Conservation (phyloP, 2,329 filamentous ascomycete genomes). For the Aspergillus felis region DNA sequence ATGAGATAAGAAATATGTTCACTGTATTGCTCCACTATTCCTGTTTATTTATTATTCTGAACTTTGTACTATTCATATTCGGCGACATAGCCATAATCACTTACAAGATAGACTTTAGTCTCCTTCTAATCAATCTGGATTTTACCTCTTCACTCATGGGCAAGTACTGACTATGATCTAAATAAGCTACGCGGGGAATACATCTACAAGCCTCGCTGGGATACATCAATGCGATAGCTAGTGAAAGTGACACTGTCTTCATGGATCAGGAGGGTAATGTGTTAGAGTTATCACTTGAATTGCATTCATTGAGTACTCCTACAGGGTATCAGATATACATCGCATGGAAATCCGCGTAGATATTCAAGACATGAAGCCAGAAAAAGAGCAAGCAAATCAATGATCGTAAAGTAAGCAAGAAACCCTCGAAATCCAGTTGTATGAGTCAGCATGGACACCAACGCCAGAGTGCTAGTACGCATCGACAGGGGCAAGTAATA, state of each 20-base stretch:
- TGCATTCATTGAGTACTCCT: not conserved
- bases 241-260: no score
- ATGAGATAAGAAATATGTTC: no score
- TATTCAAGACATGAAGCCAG: not conserved
- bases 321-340: not conserved
- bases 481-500: not conserved
- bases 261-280: no score
- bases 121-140: no score
- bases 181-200: no score
- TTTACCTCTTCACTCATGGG: no score
- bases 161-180: no score
- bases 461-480: not conserved
- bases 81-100: not conserved
- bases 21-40: not conserved
- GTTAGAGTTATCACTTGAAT: not conserved
- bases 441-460: not conserved
- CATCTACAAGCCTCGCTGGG: no score
- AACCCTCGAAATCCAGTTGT: not conserved
- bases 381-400: not conserved
- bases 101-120: not conserved
- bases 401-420: not conserved
- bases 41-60: not conserved
- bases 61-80: not conserved
- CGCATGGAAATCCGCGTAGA: not conserved
- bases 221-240: no score